These are phyloP conservation scores for Teunomyces pallodes DNA, from an alignment of 805 yeast genomes.

Conservation along the genomic window DNA sequence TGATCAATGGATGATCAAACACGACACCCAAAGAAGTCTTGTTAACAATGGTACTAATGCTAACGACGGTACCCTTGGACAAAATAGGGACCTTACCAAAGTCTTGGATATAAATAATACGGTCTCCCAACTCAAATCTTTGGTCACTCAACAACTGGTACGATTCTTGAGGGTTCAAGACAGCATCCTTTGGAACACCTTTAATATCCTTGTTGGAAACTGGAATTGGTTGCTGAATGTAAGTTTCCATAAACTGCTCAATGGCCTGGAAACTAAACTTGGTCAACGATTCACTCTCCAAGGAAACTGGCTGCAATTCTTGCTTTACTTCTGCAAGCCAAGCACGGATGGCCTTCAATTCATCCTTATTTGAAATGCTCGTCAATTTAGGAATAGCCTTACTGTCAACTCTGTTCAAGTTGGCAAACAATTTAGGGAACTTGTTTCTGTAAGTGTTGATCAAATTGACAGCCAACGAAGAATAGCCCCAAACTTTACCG, in stretches of 20 bases:
- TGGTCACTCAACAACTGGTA: constrained; percentile 71
- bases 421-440: constrained; percentile 61
- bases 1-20: constrained; percentile 78
- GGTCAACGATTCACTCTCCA: constrained; percentile 78
- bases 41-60: constrained; percentile 54
- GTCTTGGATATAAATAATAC: constrained; percentile 80
- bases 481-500: constrained; percentile 72
- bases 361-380: constrained; percentile 37
- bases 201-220: constrained; percentile 56
- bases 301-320: constrained; percentile 58
- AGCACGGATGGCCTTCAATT: constrained; percentile 42
- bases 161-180: constrained; percentile 73
- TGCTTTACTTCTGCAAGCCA: constrained; percentile 51
- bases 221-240: constrained; percentile 43
- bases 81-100: constrained; percentile 88
- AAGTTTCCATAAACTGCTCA: constrained; percentile 57
- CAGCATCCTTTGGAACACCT: constrained; percentile 82
- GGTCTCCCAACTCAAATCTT: constrained; percentile 80
- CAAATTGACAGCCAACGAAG: constrained; percentile 68
- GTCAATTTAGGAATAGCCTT: constrained; percentile 37
- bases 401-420: constrained; percentile 25
- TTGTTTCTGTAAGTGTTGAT: constrained; percentile 56
- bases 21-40: constrained; percentile 70
- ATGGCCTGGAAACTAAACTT: constrained; percentile 61
- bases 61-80: constrained; percentile 86